Percentiles rank a stretch among this genome's conserved stretches.
phyloP scores from a whole-genome alignment of 139 green algal species.

The Gonium pectorale region DNA sequence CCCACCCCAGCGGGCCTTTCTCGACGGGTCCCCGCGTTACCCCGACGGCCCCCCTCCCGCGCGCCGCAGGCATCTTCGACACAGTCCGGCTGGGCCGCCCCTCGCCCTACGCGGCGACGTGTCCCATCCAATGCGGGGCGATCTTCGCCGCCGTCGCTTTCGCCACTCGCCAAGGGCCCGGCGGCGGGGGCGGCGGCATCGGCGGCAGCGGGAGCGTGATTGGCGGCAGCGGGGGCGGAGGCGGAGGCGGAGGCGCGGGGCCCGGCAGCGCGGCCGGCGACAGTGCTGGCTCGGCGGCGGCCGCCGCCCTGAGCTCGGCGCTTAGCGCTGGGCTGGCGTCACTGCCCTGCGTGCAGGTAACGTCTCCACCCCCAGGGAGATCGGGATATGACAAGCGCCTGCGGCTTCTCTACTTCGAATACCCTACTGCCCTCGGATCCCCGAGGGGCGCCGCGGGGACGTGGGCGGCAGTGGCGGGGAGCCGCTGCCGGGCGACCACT shows the following conservation, averaged over 20 bases:
- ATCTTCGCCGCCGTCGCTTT: not conserved
- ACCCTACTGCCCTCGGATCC: not conserved
- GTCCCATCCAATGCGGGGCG: conserved; percentile 22
- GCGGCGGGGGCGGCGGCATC: not conserved
- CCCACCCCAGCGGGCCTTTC: too few species aligned
- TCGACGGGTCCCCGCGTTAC: too few species aligned
- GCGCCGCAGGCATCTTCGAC: conserved; percentile 28
- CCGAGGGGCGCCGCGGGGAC: not conserved
- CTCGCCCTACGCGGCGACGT: conserved; percentile 25
- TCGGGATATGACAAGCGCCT: not conserved
- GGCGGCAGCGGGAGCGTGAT: not conserved
- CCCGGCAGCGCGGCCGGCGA: not conserved
- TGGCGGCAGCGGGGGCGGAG: not conserved
- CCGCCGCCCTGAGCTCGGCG: not conserved
- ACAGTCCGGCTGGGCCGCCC: conserved; percentile 1
- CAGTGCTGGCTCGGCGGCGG: not conserved
- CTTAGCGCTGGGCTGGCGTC: conserved; percentile 20
- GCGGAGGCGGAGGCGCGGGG: not conserved
- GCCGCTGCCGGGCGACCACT: too few species aligned
- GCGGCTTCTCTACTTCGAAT: not conserved
- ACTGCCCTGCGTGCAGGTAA: conserved; percentile 20
- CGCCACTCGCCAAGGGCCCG: not conserved
- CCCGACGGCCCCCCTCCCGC: too few species aligned
- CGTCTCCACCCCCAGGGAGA: too few species aligned
- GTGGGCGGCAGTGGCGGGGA: not conserved